Conservation (phyloP, 179 eudicot genomes). For the Heliamphora pulchella region DNA sequence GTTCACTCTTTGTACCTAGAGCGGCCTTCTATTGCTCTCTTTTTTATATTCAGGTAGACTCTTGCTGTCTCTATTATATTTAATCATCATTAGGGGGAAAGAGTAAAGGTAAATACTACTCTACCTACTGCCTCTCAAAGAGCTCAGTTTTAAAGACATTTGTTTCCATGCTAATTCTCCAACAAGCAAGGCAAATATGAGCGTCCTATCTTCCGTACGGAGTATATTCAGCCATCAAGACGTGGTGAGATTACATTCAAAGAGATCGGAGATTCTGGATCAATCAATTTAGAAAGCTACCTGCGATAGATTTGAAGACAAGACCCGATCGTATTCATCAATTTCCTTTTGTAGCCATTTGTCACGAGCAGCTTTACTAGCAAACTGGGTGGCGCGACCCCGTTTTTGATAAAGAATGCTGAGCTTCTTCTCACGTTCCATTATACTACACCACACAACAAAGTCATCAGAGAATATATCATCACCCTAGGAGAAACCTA, state of each 20-base stretch:
- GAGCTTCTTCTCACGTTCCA: conserved; percentile 92
- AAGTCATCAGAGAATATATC: conserved; percentile 2
- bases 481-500: not conserved
- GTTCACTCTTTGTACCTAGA: not conserved
- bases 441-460: conserved; percentile 43
- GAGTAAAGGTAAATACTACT: not conserved
- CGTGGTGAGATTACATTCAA: not conserved
- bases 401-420: conserved; percentile 96
- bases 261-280: not conserved
- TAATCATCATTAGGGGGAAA: not conserved
- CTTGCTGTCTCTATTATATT: not conserved
- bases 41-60: not conserved
- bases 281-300: conserved; percentile 25
- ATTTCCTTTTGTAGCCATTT: conserved; percentile 89
- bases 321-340: conserved; percentile 65
- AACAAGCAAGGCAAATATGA: not conserved
- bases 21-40: not conserved
- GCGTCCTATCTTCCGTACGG: not conserved
- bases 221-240: not conserved
- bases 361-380: conserved; percentile 85
- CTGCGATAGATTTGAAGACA: conserved; percentile 60
- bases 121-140: not conserved
- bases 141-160: conserved; percentile 3
- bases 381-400: conserved; percentile 96
- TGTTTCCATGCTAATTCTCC: not conserved